Percentiles rank a stretch among this genome's conserved stretches.
phyloP scores from a whole-genome alignment of 495 filamentous ascomycete species.

The Neurospora sp. region DNA sequence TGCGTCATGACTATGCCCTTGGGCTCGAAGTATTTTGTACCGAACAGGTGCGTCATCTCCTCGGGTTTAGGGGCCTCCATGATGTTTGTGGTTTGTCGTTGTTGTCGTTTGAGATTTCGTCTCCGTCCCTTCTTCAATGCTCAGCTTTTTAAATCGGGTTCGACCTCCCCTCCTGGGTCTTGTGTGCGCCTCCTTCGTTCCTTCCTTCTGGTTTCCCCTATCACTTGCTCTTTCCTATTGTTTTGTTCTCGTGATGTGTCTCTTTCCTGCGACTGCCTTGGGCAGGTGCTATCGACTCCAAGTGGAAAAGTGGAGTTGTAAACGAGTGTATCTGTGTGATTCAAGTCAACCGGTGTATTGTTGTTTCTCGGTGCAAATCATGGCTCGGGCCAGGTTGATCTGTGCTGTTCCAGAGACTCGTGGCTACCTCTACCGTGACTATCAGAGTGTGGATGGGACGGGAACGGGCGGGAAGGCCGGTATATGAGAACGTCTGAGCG shows the following conservation, averaged over 20 bases:
- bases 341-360: background rate
- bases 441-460: background rate
- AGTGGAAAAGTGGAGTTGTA: background rate
- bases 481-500: background rate
- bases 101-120: background rate
- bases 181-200: background rate
- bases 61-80: background rate
- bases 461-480: background rate
- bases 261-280: background rate
- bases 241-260: background rate
- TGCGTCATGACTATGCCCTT: slow-evolving; percentile 6
- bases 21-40: background rate
- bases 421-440: background rate
- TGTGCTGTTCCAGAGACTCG: background rate
- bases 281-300: background rate
- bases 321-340: background rate
- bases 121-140: background rate
- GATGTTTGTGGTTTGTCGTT: background rate
- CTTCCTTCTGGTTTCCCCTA: background rate
- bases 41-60: background rate
- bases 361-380: background rate
- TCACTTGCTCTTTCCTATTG: background rate
- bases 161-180: background rate
- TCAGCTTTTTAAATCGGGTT: background rate
- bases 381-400: background rate